Percentiles rank a stretch among this genome's conserved stretches.
Evolutionary conservation across 1,284 basidiomycete genomes (phyloP).

Genomic region (Irpex sp.): DNA sequence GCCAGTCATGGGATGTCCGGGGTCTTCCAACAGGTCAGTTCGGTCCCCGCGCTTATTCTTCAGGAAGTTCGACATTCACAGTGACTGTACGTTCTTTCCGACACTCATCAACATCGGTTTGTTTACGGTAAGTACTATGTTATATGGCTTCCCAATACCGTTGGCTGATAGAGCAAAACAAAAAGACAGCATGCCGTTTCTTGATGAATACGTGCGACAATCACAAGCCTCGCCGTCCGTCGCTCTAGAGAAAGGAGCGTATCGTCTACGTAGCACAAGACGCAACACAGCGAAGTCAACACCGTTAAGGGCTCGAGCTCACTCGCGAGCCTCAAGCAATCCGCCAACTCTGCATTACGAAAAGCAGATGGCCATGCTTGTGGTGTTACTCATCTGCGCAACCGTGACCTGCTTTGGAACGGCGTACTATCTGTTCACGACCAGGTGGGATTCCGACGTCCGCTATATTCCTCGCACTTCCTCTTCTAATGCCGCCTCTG

Average conservation of each 20-base stretch:
- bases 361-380: conserved; percentile 29
- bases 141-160: too few relatives aligned
- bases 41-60: too few relatives aligned
- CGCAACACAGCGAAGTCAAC: conserved; percentile 1
- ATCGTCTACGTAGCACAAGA: conserved; percentile 48
- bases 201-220: conserved; percentile 15
- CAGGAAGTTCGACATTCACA: too few relatives aligned
- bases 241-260: conserved; percentile 55
- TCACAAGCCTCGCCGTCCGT: conserved; percentile 51
- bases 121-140: too few relatives aligned
- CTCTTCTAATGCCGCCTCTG: neutral
- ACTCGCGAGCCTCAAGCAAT: conserved; percentile 14
- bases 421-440: conserved; percentile 59
- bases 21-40: too few relatives aligned
- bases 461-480: neutral
- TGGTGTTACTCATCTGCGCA: conserved; percentile 42
- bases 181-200: neutral
- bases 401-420: conserved; percentile 48
- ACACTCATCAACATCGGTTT: too few relatives aligned
- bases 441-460: conserved; percentile 42
- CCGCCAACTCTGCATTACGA: conserved; percentile 17
- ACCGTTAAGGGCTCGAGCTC: neutral
- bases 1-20: too few relatives aligned
- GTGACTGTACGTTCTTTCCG: too few relatives aligned
- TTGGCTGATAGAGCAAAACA: neutral